These are phyloP conservation scores for Monoraphidium neglectum DNA, from an alignment of 139 green algal species.

Conservation along the genomic window DNA sequence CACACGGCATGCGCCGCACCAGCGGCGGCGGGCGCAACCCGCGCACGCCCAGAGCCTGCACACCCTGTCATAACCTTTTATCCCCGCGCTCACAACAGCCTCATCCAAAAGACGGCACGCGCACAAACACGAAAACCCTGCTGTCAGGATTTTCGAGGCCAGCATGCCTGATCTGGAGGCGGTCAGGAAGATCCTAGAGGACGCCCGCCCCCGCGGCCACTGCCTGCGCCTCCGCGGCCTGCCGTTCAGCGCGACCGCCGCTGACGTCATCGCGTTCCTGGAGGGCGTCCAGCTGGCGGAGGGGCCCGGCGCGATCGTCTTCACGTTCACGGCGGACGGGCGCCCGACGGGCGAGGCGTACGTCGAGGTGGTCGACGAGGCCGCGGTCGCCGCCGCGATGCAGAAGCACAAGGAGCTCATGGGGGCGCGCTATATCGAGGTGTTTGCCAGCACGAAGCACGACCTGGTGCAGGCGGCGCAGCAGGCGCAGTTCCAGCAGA, in stretches of 20 bases:
- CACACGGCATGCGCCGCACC: not conserved
- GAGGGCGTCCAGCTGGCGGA: conserved; percentile 60
- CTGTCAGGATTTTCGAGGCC: conserved; percentile 75
- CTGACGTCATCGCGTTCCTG: conserved; percentile 69
- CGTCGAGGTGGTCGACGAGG: conserved; percentile 70
- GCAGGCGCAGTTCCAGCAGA: conserved; percentile 14
- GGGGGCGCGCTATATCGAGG: conserved; percentile 78
- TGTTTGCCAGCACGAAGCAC: conserved; percentile 71
- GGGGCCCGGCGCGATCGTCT: conserved; percentile 65
- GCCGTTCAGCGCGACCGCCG: conserved; percentile 73
- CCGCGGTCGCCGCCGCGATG: conserved; percentile 60
- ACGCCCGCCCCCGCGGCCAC: conserved; percentile 38
- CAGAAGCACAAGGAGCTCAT: conserved; percentile 70
- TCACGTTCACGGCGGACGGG: conserved; percentile 72
- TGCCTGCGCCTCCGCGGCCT: conserved; percentile 84
- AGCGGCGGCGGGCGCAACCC: not conserved
- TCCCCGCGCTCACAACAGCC: not conserved
- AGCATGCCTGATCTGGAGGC: conserved; percentile 54
- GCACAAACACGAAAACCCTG: too few species aligned
- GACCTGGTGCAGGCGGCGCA: conserved; percentile 59
- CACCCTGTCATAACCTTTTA: not conserved
- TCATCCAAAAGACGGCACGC: too few species aligned
- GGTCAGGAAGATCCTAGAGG: conserved; percentile 22
- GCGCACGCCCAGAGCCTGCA: not conserved
- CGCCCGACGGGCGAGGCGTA: conserved; percentile 87